Conservation (phyloP, 2,329 filamentous ascomycete genomes). For the Sporothrix curviconia region DNA sequence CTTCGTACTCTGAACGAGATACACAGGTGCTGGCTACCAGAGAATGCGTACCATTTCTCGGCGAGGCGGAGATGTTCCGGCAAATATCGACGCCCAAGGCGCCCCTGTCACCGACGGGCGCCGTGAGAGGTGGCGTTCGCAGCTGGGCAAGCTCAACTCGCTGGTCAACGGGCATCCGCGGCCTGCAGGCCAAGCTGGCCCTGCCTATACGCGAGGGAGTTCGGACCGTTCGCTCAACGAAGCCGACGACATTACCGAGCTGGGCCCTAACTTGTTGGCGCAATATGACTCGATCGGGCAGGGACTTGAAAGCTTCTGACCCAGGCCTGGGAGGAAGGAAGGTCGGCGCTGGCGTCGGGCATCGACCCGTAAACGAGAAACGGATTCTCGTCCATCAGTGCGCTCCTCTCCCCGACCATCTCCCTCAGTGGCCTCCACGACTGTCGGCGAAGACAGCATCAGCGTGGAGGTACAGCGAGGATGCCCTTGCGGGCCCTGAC, state of each 20-base stretch:
- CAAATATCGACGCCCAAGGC: conserved; percentile 50
- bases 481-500: conserved; percentile 70
- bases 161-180: conserved; percentile 85
- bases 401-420: conserved; percentile 50
- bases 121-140: conserved; percentile 78
- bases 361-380: conserved; percentile 76
- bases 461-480: conserved; percentile 32
- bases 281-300: conserved; percentile 94
- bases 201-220: conserved; percentile 83
- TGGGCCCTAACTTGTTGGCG: conserved; percentile 70
- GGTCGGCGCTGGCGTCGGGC: conserved; percentile 70
- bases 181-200: conserved; percentile 90
- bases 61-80: conserved; percentile 66
- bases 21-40: conserved; percentile 56
- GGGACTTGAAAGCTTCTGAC: conserved; percentile 75
- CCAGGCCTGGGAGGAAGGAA: conserved; percentile 82
- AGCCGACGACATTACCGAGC: conserved; percentile 63
- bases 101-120: conserved; percentile 61
- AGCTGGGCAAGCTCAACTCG: conserved; percentile 80
- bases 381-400: conserved; percentile 58
- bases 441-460: conserved; percentile 43
- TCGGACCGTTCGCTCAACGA: conserved; percentile 73
- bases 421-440: conserved; percentile 63
- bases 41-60: conserved; percentile 63
- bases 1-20: conserved; percentile 59